Evolutionary conservation across 1,139 yeast species (phyloP).

Genomic region (Zygoascus meyerae): DNA sequence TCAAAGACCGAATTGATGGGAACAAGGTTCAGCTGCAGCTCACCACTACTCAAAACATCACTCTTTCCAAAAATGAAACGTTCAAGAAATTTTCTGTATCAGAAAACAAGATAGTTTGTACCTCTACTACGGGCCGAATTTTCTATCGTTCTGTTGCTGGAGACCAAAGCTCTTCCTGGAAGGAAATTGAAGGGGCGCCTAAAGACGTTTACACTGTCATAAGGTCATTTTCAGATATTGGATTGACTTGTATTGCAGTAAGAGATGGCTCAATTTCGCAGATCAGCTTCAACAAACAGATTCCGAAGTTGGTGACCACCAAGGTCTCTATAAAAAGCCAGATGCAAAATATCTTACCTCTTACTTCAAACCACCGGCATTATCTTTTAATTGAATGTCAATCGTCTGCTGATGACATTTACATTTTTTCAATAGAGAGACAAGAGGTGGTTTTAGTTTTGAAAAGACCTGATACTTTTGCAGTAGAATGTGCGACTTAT

Average conservation of each 20-base stretch:
- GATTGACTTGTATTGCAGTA: conserved; percentile 45
- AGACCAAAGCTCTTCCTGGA: conserved; percentile 35
- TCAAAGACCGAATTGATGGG: conserved; percentile 26
- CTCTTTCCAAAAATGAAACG: conserved; percentile 45
- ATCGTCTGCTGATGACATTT: conserved; percentile 53
- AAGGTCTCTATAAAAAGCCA: conserved; percentile 35
- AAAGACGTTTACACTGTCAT: conserved; percentile 45
- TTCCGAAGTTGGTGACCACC: conserved; percentile 16
- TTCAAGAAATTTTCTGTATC: conserved; percentile 56
- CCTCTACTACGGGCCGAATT: conserved; percentile 63
- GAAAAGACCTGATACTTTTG: conserved; percentile 40
- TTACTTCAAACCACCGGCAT: conserved; percentile 27
- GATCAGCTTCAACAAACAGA: conserved; percentile 32
- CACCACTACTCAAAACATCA: conserved; percentile 26
- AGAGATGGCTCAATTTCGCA: conserved; percentile 50
- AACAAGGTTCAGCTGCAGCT: conserved; percentile 32
- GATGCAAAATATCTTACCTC: conserved; percentile 48
- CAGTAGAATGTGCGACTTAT: conserved; percentile 51
- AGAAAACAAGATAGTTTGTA: conserved; percentile 39
- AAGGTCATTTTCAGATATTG: conserved; percentile 40
- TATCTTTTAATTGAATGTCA: conserved; percentile 59
- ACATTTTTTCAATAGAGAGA: conserved; percentile 39
- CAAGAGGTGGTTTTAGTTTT: conserved; percentile 8
- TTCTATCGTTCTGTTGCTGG: conserved; percentile 16
- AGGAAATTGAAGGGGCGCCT: conserved; percentile 30